Conservation (phyloP, 2,329 filamentous ascomycete genomes). For the Trichoderma sp. region DNA sequence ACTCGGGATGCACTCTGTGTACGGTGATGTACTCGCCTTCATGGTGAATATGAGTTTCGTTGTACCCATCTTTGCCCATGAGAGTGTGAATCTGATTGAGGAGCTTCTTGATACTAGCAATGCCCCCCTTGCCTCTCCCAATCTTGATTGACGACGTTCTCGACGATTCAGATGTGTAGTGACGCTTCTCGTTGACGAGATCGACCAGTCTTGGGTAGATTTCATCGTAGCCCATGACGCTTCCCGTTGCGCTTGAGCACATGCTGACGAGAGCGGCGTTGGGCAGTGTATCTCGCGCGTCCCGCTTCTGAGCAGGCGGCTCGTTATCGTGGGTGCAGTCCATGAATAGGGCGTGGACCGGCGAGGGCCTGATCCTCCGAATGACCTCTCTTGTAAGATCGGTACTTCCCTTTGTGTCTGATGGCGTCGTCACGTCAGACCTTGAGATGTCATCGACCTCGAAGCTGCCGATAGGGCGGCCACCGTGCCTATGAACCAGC, state of each 20-base stretch:
- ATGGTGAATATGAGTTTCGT: constrained; percentile 95
- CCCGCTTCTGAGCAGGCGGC: constrained; percentile 89
- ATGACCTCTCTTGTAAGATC: constrained; percentile 63
- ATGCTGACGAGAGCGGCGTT: constrained; percentile 94
- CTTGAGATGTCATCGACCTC: constrained; percentile 84
- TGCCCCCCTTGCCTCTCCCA: constrained; percentile 76
- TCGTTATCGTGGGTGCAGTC: constrained; percentile 99
- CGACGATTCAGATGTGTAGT: constrained; percentile 79
- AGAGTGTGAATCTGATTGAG: constrained; percentile 92
- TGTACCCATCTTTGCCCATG: constrained; percentile 94
- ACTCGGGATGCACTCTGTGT: constrained; percentile 89
- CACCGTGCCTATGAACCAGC: constrained; percentile 89
- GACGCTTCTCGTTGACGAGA: constrained; percentile 82
- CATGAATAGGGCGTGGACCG: constrained; percentile 95
- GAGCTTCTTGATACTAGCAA: constrained; percentile 86
- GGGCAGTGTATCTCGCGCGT: constrained; percentile 89
- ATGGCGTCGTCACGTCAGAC: constrained; percentile 48
- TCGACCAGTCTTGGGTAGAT: constrained; percentile 93
- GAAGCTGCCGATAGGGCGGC: constrained; percentile 93
- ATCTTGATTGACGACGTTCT: constrained; percentile 58
- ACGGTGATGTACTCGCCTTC: constrained; percentile 96
- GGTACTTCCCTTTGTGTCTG: constrained; percentile 37
- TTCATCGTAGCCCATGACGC: constrained; percentile 97
- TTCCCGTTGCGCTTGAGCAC: constrained; percentile 92
- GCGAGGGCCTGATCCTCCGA: constrained; percentile 79